phyloP scores from a whole-genome alignment of 1,139 yeast genomes.

The Blastobotrys arbuscula region DNA sequence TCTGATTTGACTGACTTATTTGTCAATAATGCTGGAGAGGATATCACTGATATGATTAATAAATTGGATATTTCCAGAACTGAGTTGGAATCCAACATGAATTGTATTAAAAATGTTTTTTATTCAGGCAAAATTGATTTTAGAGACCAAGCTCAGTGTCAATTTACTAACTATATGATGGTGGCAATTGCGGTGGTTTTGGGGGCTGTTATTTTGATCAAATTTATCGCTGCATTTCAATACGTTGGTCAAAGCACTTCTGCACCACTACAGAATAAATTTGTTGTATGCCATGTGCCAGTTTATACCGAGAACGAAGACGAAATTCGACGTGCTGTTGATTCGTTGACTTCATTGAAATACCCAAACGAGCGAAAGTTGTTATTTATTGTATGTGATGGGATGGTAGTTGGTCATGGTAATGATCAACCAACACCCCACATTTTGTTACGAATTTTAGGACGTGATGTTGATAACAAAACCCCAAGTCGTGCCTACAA shows the following conservation, averaged over 20 bases:
- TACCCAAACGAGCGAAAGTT: slow-evolving; percentile 93
- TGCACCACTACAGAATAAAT: slow-evolving; percentile 34
- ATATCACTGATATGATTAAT: slow-evolving; percentile 25
- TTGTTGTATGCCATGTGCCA: slow-evolving; percentile 66
- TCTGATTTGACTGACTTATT: slow-evolving; percentile 26
- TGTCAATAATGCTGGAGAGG: slow-evolving; percentile 28
- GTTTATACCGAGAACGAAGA: slow-evolving; percentile 90
- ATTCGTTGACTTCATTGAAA: slow-evolving; percentile 86
- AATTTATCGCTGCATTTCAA: slow-evolving; percentile 36
- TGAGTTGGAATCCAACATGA: slow-evolving; percentile 20
- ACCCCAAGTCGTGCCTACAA: slow-evolving; percentile 30
- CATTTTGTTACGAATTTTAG: slow-evolving; percentile 48
- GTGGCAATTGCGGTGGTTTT: slow-evolving; percentile 33
- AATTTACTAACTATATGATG: slow-evolving; percentile 35
- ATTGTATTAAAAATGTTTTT: slow-evolving; percentile 33
- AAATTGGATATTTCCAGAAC: slow-evolving; percentile 19
- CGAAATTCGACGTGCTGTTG: slow-evolving; percentile 80
- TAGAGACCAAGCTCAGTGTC: slow-evolving; percentile 31
- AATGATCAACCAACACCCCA: slow-evolving; percentile 29
- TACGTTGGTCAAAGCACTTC: slow-evolving; percentile 27
- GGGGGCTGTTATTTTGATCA: slow-evolving; percentile 30
- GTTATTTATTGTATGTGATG: slow-evolving; percentile 83
- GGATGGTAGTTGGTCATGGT: slow-evolving; percentile 81
- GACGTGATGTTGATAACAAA: slow-evolving; percentile 40
- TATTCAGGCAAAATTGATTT: slow-evolving; percentile 35